Percentiles rank a stretch among this genome's conserved stretches.
These are phyloP conservation scores for Cordyceps cateniannulata DNA, from an alignment of 2,329 filamentous ascomycete genomes.

Conservation along the genomic window DNA sequence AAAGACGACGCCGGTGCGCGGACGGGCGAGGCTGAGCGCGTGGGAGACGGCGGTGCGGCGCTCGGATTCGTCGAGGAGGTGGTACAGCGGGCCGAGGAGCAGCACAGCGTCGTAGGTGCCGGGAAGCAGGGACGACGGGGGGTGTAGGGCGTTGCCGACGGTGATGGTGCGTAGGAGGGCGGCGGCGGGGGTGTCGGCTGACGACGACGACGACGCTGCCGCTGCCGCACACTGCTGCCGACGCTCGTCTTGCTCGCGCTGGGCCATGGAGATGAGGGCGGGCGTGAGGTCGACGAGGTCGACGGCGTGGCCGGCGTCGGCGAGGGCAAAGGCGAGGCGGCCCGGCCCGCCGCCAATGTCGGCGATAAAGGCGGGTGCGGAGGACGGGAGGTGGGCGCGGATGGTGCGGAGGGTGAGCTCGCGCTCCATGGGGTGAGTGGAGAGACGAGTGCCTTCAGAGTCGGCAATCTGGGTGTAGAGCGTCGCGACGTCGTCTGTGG, in stretches of 20 bases:
- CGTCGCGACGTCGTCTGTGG: conserved; percentile 6
- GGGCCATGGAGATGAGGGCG: conserved; percentile 8
- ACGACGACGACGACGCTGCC: no score
- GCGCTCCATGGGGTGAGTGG: conserved; percentile 15
- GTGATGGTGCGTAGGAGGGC: conserved; percentile 5
- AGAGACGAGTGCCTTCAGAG: conserved; percentile 10
- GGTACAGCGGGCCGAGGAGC: conserved; percentile 13
- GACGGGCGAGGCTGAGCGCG: conserved; percentile 4
- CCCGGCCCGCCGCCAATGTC: conserved; percentile 16
- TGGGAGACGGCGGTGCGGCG: conserved; percentile 6
- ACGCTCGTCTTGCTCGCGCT: conserved; percentile 5
- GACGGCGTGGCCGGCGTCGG: conserved; percentile 14
- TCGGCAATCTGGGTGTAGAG: conserved; percentile 12
- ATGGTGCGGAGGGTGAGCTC: conserved; percentile 15
- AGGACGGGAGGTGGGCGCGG: neutral
- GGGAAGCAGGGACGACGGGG: neutral
- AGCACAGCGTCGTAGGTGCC: conserved; percentile 12
- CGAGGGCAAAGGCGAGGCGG: conserved; percentile 14
- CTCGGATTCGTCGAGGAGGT: conserved; percentile 10
- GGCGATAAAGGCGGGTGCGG: neutral
- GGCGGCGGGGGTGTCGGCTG: neutral
- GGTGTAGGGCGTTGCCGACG: conserved; percentile 9
- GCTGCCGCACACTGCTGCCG: no score
- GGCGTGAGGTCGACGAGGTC: conserved; percentile 16
- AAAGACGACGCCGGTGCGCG: conserved; percentile 4